These are phyloP conservation scores for Copromyces sp. DNA, from an alignment of 495 filamentous ascomycete species.

Conservation along the genomic window DNA sequence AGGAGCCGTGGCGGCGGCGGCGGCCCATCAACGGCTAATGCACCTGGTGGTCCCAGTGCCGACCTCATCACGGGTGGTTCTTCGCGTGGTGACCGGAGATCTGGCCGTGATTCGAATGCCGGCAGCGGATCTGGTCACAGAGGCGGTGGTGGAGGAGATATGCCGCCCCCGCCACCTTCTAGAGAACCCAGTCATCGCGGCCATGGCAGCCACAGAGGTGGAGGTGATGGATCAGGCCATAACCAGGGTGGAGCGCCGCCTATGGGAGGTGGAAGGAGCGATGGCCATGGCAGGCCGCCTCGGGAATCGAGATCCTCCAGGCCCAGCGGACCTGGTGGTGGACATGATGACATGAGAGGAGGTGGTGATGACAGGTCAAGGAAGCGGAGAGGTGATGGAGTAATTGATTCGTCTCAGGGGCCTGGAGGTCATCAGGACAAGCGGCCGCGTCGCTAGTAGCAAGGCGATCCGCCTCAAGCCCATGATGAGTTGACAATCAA, in stretches of 20 bases:
- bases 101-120: conserved; percentile 15
- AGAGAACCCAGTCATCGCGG: conserved; percentile 15
- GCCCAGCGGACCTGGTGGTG: conserved; percentile 2
- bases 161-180: conserved; percentile 13
- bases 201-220: conserved; percentile 12
- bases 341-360: conserved; percentile 11
- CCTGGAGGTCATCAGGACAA: conserved; percentile 20
- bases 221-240: conserved; percentile 1
- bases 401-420: conserved; percentile 5
- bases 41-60: conserved; percentile 4
- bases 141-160: conserved; percentile 13
- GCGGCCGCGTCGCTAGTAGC: conserved; percentile 19
- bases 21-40: conserved; percentile 11
- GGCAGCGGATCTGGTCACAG: conserved; percentile 8
- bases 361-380: conserved; percentile 18
- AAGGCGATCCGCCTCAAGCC: background rate
- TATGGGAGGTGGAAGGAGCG: conserved; percentile 4
- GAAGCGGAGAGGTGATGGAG: conserved; percentile 25
- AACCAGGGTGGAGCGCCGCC: background rate
- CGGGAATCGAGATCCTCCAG: conserved; percentile 19
- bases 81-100: conserved; percentile 8
- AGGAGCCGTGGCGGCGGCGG: conserved; percentile 17
- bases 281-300: conserved; percentile 9
- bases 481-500: background rate
- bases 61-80: conserved; percentile 10